phyloP scores from a whole-genome alignment of 306 rosid genomes.

The Rosa chinensis region DNA sequence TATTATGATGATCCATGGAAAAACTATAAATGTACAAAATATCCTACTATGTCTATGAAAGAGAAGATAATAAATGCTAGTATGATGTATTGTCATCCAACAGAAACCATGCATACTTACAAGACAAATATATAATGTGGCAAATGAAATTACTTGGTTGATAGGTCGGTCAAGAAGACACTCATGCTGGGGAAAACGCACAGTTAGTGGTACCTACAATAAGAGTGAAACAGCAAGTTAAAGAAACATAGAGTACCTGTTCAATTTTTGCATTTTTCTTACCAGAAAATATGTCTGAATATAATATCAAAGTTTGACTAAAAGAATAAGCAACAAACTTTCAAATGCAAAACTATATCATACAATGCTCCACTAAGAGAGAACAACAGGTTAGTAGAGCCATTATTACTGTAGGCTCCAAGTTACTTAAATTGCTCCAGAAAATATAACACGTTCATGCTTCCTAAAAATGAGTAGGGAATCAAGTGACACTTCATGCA shows the following conservation, averaged over 20 bases:
- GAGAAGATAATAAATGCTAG: neutral
- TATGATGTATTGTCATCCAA: neutral
- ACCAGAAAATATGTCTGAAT: neutral
- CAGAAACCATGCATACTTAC: neutral
- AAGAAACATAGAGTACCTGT: slow-evolving; percentile 3
- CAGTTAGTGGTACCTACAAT: slow-evolving; percentile 71
- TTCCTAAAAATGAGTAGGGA: neutral
- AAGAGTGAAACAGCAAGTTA: slow-evolving; percentile 9
- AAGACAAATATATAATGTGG: neutral
- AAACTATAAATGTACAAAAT: neutral
- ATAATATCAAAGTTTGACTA: slow-evolving; percentile 6
- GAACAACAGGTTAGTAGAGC: neutral
- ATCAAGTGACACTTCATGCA: neutral
- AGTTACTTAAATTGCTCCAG: neutral
- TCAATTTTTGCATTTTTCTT: slow-evolving; percentile 2
- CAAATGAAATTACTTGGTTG: slow-evolving; percentile 63
- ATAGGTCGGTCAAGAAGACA: slow-evolving; percentile 92
- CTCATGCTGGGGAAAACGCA: slow-evolving; percentile 94
- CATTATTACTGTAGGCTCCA: neutral
- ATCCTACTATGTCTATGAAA: neutral
- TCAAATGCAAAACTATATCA: neutral
- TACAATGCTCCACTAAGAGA: neutral
- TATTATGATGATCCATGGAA: neutral
- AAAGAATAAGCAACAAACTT: slow-evolving; percentile 6
- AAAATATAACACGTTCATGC: neutral